Conservation (phyloP, 2,329 filamentous ascomycete species). For the Fusarium sp. region DNA sequence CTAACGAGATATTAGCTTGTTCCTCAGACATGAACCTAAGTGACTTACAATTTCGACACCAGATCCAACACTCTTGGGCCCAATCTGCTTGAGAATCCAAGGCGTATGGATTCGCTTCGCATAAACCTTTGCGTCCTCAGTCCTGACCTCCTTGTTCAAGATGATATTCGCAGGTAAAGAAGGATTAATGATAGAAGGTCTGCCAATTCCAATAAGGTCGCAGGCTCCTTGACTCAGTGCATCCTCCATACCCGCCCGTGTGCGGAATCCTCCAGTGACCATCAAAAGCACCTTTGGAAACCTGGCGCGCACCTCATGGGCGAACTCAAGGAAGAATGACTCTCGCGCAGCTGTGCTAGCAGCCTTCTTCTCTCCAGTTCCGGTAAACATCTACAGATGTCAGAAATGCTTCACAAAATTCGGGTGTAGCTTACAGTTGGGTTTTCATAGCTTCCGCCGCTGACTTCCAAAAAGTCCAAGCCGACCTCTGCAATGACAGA, state of each 20-base stretch:
- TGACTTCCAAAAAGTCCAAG: conserved; percentile 77
- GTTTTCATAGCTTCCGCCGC: conserved; percentile 71
- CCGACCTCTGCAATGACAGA: conserved; percentile 60
- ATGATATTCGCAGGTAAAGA: conserved; percentile 50
- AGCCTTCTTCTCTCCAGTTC: conserved; percentile 18
- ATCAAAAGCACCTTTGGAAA: conserved; percentile 62
- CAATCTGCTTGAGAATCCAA: conserved; percentile 33
- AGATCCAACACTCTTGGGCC: conserved; percentile 30
- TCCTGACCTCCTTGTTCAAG: conserved; percentile 28
- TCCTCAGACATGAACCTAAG: accelerated
- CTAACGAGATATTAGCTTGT: neutral
- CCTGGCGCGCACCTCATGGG: conserved; percentile 60
- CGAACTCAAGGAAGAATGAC: conserved; percentile 77
- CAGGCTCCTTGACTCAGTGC: conserved; percentile 55
- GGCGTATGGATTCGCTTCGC: conserved; percentile 23
- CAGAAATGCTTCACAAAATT: neutral
- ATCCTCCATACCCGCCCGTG: conserved; percentile 56
- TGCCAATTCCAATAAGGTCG: conserved; percentile 57
- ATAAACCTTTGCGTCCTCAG: conserved; percentile 29
- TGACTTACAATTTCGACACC: conserved; percentile 37
- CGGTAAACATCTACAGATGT: conserved; percentile 52
- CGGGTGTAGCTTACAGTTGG: conserved; percentile 54
- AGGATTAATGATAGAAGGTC: conserved; percentile 56
- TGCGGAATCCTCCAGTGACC: conserved; percentile 74
- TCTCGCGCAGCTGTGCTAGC: conserved; percentile 66